Conservation (phyloP, 805 yeast species). For the Alloascoidea hylecoeti region DNA sequence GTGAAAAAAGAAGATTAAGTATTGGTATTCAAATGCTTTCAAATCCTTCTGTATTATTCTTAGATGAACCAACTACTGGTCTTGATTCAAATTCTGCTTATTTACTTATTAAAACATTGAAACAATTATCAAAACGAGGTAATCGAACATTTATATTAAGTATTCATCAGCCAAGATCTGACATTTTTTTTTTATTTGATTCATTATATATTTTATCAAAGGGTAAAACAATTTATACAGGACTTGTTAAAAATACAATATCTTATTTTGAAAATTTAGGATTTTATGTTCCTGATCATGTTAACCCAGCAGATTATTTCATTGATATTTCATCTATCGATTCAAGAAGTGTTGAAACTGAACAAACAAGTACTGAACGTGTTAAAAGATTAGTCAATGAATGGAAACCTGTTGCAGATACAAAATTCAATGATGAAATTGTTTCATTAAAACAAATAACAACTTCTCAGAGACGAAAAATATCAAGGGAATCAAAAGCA, state of each 20-base stretch:
- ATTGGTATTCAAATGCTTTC: conserved; percentile 67
- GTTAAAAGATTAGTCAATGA: conserved; percentile 18
- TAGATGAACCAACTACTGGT: conserved; percentile 88
- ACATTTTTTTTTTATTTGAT: conserved; percentile 58
- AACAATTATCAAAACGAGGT: conserved; percentile 41
- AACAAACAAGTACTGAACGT: conserved; percentile 18
- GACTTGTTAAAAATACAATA: conserved; percentile 27
- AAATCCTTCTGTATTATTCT: conserved; percentile 60
- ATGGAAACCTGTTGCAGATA: conserved; percentile 19
- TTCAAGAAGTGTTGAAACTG: conserved; percentile 23
- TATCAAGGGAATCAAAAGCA: conserved; percentile 16
- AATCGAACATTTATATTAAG: conserved; percentile 63
- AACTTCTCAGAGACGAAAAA: conserved; percentile 11
- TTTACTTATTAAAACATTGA: conserved; percentile 44
- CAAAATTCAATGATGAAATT: conserved; percentile 1
- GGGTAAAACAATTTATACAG: conserved; percentile 30
- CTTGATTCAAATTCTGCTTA: conserved; percentile 68
- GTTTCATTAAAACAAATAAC: background rate
- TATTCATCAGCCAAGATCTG: conserved; percentile 77
- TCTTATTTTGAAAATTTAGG: conserved; percentile 36
- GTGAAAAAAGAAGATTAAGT: conserved; percentile 68
- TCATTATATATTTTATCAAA: conserved; percentile 55
- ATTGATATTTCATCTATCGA: conserved; percentile 47
- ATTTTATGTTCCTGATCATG: conserved; percentile 25
- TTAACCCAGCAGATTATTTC: conserved; percentile 49